Evolutionary conservation across 2,329 filamentous ascomycete species (phyloP).

Genomic region (Fusarium miscanthi): DNA sequence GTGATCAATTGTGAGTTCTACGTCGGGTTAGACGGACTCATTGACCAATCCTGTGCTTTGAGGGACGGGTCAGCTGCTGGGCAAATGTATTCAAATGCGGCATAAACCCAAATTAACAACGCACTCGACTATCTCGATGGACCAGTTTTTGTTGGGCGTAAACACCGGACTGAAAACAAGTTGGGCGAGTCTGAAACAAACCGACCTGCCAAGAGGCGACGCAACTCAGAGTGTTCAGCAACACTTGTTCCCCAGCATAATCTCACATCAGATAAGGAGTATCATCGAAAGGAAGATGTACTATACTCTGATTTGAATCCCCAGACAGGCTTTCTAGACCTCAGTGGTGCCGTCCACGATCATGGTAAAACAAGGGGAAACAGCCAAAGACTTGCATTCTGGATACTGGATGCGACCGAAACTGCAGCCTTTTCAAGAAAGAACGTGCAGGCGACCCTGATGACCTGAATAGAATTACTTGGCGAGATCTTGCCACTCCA

Average conservation of each 20-base stretch:
- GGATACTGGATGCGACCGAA: neutral
- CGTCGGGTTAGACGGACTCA: accelerated
- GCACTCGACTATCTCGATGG: neutral
- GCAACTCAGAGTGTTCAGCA: accelerated
- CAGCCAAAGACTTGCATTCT: neutral
- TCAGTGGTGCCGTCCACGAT: accelerated
- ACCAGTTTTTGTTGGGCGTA: accelerated
- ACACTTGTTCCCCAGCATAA: neutral
- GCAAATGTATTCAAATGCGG: accelerated
- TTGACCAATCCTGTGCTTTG: neutral
- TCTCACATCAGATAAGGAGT: neutral
- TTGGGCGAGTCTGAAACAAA: neutral
- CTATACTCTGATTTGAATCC: neutral
- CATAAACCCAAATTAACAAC: accelerated
- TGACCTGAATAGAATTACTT: accelerated
- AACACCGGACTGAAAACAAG: neutral
- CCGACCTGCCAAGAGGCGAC: accelerated
- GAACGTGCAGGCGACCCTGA: neutral
- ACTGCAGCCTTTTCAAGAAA: neutral
- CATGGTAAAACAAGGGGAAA: accelerated
- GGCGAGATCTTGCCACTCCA: accelerated
- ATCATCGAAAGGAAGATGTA: accelerated
- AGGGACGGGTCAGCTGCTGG: accelerated
- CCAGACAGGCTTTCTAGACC: neutral
- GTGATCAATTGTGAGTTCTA: accelerated